Conservation (phyloP, 164 flowering plant genomes). For the grape (Vitis vinifera) region DNA sequence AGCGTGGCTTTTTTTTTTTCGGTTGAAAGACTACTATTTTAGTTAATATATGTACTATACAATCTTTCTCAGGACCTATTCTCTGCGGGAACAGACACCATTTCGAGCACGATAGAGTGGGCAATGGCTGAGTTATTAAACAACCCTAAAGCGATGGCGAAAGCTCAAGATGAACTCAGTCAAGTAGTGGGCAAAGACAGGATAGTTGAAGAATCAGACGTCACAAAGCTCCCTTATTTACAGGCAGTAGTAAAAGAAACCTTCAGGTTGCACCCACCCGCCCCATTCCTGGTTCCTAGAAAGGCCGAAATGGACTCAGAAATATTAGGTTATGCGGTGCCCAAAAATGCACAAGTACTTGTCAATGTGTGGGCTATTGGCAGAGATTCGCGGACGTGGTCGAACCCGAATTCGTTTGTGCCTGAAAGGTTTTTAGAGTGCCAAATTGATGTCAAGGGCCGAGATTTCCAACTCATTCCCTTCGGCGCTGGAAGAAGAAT, state of each 20-base stretch:
- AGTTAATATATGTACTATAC: too few relatives aligned
- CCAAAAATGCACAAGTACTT: conserved; percentile 26
- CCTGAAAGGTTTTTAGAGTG: conserved; percentile 35
- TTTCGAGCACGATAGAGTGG: conserved; percentile 20
- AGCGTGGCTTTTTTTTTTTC: too few relatives aligned
- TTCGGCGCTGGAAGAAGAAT: conserved; percentile 32
- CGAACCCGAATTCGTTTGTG: conserved; percentile 16
- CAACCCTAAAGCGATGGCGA: conserved; percentile 13
- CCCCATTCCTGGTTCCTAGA: conserved; percentile 15
- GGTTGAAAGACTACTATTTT: too few relatives aligned
- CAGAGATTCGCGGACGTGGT: conserved; percentile 28
- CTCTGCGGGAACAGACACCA: conserved; percentile 20
- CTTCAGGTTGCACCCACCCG: conserved; percentile 20
- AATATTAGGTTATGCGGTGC: conserved; percentile 23
- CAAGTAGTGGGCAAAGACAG: conserved; percentile 1
- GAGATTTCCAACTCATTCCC: conserved; percentile 26
- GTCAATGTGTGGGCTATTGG: conserved; percentile 35
- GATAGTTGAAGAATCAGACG: conserved; percentile 11
- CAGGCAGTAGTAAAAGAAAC: conserved; percentile 25
- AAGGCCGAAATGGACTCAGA: conserved; percentile 20
- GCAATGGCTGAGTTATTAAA: conserved; percentile 23
- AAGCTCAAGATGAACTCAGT: conserved; percentile 3
- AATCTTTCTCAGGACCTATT: conserved; percentile 17
- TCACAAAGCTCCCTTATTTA: conserved; percentile 19
- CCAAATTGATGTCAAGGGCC: conserved; percentile 15